Conservation (phyloP, 345 rosid genomes). For the Eutrema yunnanense region DNA sequence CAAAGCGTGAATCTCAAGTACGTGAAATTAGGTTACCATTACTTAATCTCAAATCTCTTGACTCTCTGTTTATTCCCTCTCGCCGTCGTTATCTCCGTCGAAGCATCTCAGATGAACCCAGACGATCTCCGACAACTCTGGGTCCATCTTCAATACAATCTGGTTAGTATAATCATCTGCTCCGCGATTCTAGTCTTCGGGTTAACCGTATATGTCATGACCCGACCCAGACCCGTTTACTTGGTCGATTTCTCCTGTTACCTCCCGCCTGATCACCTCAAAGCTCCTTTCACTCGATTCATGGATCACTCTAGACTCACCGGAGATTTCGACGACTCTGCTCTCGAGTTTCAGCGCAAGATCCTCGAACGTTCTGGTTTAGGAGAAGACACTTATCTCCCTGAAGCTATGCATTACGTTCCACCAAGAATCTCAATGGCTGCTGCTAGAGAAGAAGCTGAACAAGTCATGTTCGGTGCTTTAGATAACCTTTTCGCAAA, state of each 20-base stretch:
- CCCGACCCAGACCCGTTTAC: conserved; percentile 41
- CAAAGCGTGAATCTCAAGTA: conserved; percentile 45
- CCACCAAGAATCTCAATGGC: conserved; percentile 39
- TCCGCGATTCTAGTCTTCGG: conserved; percentile 34
- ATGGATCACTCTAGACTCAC: conserved; percentile 36
- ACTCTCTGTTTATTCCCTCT: conserved; percentile 36
- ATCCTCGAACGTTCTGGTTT: conserved; percentile 46
- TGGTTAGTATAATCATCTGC: conserved; percentile 32
- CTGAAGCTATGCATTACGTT: conserved; percentile 35
- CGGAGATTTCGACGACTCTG: conserved; percentile 37
- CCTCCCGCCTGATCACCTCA: conserved; percentile 33
- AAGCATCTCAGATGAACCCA: conserved; percentile 26
- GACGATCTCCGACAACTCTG: conserved; percentile 38
- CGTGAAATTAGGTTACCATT: conserved; percentile 47
- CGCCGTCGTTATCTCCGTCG: conserved; percentile 23
- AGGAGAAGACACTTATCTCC: conserved; percentile 42
- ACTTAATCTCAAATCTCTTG: conserved; percentile 34
- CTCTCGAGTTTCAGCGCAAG: conserved; percentile 43
- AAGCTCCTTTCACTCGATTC: conserved; percentile 26
- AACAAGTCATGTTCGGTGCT: conserved; percentile 49
- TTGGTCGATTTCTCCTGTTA: conserved; percentile 42
- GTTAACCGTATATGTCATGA: conserved; percentile 36
- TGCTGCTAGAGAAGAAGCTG: conserved; percentile 46
- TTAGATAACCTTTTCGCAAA: conserved; percentile 41
- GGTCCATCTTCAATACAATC: conserved; percentile 41